These are phyloP conservation scores for Pestalotiopsis sp. DNA, from an alignment of 2,329 filamentous ascomycete species.

Conservation along the genomic window DNA sequence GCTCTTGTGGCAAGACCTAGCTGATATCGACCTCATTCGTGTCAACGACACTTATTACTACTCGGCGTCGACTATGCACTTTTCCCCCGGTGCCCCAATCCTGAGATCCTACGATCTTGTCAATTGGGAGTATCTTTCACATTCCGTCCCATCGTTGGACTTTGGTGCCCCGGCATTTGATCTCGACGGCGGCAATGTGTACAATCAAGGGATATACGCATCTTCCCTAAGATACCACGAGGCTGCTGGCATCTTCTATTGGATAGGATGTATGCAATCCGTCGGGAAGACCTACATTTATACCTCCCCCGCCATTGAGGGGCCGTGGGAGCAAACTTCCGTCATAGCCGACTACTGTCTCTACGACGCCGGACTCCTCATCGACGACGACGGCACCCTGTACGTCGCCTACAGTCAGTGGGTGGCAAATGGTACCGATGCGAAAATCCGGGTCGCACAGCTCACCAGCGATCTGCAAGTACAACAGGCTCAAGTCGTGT, in stretches of 20 bases:
- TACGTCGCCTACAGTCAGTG: slow-evolving; percentile 55
- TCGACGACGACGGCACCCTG: slow-evolving; percentile 62
- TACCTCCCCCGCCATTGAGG: slow-evolving; percentile 43
- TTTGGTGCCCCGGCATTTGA: slow-evolving; percentile 55
- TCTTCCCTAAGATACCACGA: slow-evolving; percentile 54
- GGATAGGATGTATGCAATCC: slow-evolving; percentile 58
- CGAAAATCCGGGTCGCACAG: slow-evolving; percentile 51
- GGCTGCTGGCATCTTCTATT: slow-evolving; percentile 54
- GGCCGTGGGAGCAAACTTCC: slow-evolving; percentile 45
- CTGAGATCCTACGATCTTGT: slow-evolving; percentile 58
- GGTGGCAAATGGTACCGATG: slow-evolving; percentile 27
- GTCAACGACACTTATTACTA: slow-evolving; percentile 53
- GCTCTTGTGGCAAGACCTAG: slow-evolving; percentile 14
- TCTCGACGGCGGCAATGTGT: slow-evolving; percentile 42
- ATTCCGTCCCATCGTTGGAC: slow-evolving; percentile 46
- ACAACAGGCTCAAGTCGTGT: slow-evolving; percentile 47
- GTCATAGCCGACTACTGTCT: slow-evolving; percentile 46
- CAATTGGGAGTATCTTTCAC: slow-evolving; percentile 50
- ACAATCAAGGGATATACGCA: slow-evolving; percentile 59
- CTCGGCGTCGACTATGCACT: slow-evolving; percentile 59
- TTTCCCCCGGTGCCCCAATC: slow-evolving; percentile 58
- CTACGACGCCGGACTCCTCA: slow-evolving; percentile 59
- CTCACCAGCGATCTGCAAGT: slow-evolving; percentile 51
- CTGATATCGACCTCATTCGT: slow-evolving; percentile 41
- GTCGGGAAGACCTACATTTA: slow-evolving; percentile 53